Base-by-base conservation (phyloP, 2,329 filamentous ascomycete genomes). In the Sporothrix curviconia region DNA sequence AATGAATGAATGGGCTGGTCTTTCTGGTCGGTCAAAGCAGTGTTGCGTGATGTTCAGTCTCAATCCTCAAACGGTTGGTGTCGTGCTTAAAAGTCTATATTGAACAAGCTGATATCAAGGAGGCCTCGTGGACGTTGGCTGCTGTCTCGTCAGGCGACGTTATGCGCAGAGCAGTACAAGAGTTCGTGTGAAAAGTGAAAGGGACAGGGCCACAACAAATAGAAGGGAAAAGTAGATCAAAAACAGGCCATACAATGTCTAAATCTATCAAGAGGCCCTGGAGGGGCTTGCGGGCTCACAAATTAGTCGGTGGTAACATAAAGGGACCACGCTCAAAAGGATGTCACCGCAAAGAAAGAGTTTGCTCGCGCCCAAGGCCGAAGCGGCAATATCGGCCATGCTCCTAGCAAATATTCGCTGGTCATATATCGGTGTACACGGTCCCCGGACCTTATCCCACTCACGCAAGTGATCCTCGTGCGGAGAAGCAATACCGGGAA, bases 401-500 rank as follows among this genome's bases (percentile, higher is more conserved):
- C 4, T 5, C 24, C 19, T 34, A 4, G 19, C 17, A 25, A 19
- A 36, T 28, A 47, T 25, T 25, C 9, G n/a, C 37, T 19, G 17
- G 7, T 2, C 2, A 32, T 11, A 24, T 44, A 40, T 28, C 14
- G 12, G 36, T 24, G 24, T 55, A 19, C 28, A 25, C 6, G 34
- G 3, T 4, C n/a, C 7, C 11, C 36, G 19, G 42, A 19, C n/a
- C n/a, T n/a, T n/a, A n/a, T n/a, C n/a, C n/a, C n/a, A n/a, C n/a
- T n/a, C n/a, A n/a, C n/a, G n/a, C n/a, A n/a, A n/a, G n/a, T n/a
- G n/a, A n/a, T 7, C 24, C 8, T 46, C 7, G 42, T 40, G 53
- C 53, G 53, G 42, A 55, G 53, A 55, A 55, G 22, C 42, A 55
- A 55, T 55, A 47, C 42, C 53, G 53, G 53, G 53, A 47, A 55